Evolutionary conservation across 1,139 yeast genomes (phyloP).

Genomic region (Debaryomyces udenii): DNA sequence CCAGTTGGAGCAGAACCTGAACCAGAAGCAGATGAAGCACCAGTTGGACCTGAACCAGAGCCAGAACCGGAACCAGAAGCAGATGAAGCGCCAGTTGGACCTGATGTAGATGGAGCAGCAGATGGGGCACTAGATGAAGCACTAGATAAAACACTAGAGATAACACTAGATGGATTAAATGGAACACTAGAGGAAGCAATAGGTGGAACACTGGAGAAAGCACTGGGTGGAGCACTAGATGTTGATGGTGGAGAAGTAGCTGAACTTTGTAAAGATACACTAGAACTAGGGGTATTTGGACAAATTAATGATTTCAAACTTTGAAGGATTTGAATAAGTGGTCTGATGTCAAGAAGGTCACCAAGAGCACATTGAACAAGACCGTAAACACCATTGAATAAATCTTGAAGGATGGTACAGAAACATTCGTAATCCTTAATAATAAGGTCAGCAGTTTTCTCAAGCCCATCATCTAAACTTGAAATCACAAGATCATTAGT

Average conservation of each 20-base stretch:
- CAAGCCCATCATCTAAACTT: conserved; percentile 5
- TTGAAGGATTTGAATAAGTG: conserved; percentile 3
- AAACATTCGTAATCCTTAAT: background rate
- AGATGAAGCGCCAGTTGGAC: conserved; percentile 7
- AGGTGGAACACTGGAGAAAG: conserved; percentile 7
- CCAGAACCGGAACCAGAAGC: background rate
- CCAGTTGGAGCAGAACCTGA: conserved; percentile 3
- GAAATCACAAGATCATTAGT: conserved; percentile 4
- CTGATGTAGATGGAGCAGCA: conserved; percentile 14
- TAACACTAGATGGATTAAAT: conserved; percentile 15
- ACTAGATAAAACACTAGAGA: conserved; percentile 5
- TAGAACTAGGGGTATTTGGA: conserved; percentile 7
- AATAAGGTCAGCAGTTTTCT: conserved; percentile 4
- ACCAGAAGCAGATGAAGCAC: conserved; percentile 1
- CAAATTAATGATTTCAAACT: conserved; percentile 6
- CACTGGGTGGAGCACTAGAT: conserved; percentile 4
- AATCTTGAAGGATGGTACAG: conserved; percentile 8
- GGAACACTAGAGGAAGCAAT: conserved; percentile 15
- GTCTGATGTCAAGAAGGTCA: conserved; percentile 4
- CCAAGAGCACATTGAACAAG: conserved; percentile 7
- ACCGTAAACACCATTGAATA: conserved; percentile 10
- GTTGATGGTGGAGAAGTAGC: conserved; percentile 7
- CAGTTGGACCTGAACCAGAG: conserved; percentile 3
- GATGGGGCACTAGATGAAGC: conserved; percentile 18
- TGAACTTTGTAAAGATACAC: conserved; percentile 4